Evolutionary conservation across 129 eudicot genomes (phyloP), one percentile per base, ranked within the genome.

Genomic region (Chrysanthemum lavandulifolium): DNA sequence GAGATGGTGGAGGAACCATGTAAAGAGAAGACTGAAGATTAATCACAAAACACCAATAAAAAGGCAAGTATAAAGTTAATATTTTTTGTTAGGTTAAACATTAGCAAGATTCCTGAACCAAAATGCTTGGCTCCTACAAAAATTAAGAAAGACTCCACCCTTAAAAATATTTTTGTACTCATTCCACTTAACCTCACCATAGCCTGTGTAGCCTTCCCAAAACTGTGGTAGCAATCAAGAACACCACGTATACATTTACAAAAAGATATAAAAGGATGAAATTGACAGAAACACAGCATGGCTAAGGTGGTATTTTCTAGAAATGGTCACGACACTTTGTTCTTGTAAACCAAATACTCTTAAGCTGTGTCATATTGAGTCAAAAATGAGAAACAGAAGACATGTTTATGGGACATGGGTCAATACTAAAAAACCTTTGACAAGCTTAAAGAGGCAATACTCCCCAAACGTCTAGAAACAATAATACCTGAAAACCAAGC

Each of bases 181-280:
- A 8, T 29, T 64, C 68, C 51, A 64, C 10, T 62, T 36, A 33
- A 64, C 68, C 51, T 33, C 68, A 33, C 68, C 18, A 36, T 43
- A 65, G 12, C 54, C 70, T 65, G 45, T 25, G 19, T 43, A 65
- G 54, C 69, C 69, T 65, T 65, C 45, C 69, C 16, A 16, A 40
- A 63, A 6, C 33, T 33, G 68, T 6, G 68, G 14, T 14, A 40
- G 55, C 55, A 65, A 43, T 56, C 57, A 52, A 52, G 61, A 56
- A 56, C 23, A 6, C 61, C 61, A 14, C 0, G 23, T 56, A 56
- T 6, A 56, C 61, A 4, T 56, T 56, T 56, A 56, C 16, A 3
- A 56, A 19, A 52, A 13, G 4, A 52, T 40, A 52, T 13, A 52
- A 12, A 52, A 52, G 57, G 57, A 5, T 52, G 57, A 52, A 52